Conservation (phyloP, 306 rosid genomes). For the Fragaria ananassa region DNA sequence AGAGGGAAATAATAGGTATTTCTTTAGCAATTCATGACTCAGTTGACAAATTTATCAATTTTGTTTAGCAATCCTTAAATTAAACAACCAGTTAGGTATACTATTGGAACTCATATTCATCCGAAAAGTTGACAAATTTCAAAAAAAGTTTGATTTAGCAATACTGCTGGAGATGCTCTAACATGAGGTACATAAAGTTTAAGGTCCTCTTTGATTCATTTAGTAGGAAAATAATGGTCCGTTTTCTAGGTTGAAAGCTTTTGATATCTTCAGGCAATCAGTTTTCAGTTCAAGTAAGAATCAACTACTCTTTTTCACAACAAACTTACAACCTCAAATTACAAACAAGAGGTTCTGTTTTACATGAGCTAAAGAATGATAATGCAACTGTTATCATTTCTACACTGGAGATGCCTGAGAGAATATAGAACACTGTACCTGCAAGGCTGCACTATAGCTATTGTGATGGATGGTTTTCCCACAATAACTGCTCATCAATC, state of each 20-base stretch:
- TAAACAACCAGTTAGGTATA: too few species aligned
- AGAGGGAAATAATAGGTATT: too few species aligned
- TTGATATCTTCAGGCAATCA: neutral
- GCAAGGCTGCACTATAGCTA: neutral
- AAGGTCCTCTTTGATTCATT: neutral
- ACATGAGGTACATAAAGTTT: neutral
- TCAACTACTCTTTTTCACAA: neutral
- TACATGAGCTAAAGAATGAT: neutral
- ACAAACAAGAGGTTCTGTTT: neutral
- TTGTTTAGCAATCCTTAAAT: too few species aligned
- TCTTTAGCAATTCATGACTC: too few species aligned
- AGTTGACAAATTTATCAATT: too few species aligned
- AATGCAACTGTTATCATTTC: neutral
- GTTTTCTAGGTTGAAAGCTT: neutral
- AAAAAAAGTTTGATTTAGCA: too few species aligned
- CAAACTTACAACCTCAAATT: neutral
- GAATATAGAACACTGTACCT: constrained; percentile 4
- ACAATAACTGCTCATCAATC: constrained; percentile 72
- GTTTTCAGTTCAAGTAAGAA: neutral
- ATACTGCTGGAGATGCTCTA: too few species aligned
- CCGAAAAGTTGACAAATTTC: too few species aligned
- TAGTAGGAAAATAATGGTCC: neutral
- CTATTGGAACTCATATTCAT: too few species aligned
- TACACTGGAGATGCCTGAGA: neutral
- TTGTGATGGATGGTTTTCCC: constrained; percentile 36